Evolutionary conservation across 306 rosid species (phyloP), one percentile per base, ranked within the genome.

Genomic region (Notholithocarpus densiflorus): DNA sequence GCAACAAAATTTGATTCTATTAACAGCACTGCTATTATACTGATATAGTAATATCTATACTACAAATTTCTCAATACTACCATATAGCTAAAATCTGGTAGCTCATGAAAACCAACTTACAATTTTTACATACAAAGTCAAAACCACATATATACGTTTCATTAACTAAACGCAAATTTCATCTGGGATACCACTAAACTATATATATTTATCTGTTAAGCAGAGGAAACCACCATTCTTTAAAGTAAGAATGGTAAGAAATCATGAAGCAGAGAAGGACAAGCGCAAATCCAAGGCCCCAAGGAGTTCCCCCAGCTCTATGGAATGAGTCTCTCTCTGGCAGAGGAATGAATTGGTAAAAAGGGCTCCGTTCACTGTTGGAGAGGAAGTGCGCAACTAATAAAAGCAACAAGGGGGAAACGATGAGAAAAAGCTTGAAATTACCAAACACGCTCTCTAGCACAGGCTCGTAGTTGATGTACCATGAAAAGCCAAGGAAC

Each of bases 201-300:
- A 48, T 48, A 48, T 48, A 48, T 48, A 15, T 59, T 80, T 83
- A 88, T 77, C 84, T 87, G 68, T 81, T 68, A 55, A 92, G 87
- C 18, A 90, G 86, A 74, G 97, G 97, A 62, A 92, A 92, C 97
- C 93, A 92, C 2, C 93, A 84, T 79, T 92, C 95, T 81, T 87
- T 92, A 6, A 92, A 82, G 73, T 83, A 87, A 82, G 95, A 90
- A 1, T 83, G 97, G 32, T 90, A 87, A 71, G 95, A 92, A 1
- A 89, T 53, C 97, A 92, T 90, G 79, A 92, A 87, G 23, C 90
- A 73, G 0, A 92, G 86, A 75, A 89, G 17, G n/a, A 89, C 95
- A 64, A 92, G 93, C 54, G 89, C n/a, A 29, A 90, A 80, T 1
- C 89, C 97, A 61, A 92, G 87, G 1, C 97, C 97, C 97, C 97